A percentile compares a stretch with the other conserved stretches of the same genome.
phyloP scores from a whole-genome alignment of 495 filamentous ascomycete species.

The Tuber borchii region DNA sequence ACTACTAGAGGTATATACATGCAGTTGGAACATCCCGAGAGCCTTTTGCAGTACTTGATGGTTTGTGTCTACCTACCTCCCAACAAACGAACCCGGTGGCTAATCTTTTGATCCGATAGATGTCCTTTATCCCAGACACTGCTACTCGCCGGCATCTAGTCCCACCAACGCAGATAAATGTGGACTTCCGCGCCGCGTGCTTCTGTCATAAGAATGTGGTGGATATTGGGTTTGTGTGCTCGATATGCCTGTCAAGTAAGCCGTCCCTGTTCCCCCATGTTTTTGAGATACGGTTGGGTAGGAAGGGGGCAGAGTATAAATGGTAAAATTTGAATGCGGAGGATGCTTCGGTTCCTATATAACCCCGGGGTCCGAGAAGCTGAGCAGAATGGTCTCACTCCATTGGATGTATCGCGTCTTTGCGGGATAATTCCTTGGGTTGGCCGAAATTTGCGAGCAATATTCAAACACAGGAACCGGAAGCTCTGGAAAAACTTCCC shows the following conservation, averaged over 20 bases:
- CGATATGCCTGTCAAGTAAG: conserved; percentile 82
- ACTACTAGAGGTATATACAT: conserved; percentile 86
- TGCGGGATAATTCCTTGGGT: neutral
- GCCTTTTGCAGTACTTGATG: conserved; percentile 85
- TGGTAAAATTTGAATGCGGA: neutral
- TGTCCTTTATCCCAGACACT: conserved; percentile 79
- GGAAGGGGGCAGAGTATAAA: neutral
- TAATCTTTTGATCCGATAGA: conserved; percentile 40
- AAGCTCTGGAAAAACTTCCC: neutral
- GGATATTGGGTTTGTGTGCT: conserved; percentile 90
- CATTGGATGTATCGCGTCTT: neutral
- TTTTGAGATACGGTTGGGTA: neutral
- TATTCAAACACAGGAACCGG: neutral
- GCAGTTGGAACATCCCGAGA: conserved; percentile 57
- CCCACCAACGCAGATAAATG: conserved; percentile 70
- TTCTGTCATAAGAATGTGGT: conserved; percentile 92
- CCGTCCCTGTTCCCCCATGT: conserved; percentile 14
- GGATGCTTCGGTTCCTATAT: neutral
- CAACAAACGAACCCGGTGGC: neutral
- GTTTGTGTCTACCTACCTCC: conserved; percentile 8
- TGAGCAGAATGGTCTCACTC: neutral
- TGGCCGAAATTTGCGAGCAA: neutral
- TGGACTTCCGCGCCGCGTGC: conserved; percentile 94
- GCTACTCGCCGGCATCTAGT: conserved; percentile 60
- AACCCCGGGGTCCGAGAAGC: neutral